A percentile compares a stretch with the other conserved stretches of the same genome.
Evolutionary conservation across 2,329 filamentous ascomycete species (phyloP).

Genomic region (Parascedosporium putredinis): DNA sequence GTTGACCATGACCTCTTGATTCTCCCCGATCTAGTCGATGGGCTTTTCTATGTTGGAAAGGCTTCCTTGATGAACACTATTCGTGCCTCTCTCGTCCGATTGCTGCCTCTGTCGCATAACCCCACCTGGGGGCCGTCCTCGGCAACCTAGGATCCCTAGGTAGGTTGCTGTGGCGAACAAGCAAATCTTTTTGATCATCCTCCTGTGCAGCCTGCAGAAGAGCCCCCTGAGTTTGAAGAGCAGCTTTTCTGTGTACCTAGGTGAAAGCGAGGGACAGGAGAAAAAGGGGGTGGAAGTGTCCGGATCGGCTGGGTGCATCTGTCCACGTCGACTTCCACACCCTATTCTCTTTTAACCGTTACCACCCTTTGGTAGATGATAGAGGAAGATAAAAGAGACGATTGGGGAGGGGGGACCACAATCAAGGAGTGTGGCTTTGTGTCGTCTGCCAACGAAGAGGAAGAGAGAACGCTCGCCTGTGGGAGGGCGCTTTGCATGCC

Average conservation of each 20-base stretch:
- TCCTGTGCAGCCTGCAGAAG: no score
- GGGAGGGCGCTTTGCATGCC: neutral
- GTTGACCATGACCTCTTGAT: no score
- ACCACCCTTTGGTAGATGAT: no score
- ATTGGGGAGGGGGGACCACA: neutral
- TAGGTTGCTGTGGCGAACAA: neutral
- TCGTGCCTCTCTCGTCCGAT: no score
- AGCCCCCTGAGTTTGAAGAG: no score
- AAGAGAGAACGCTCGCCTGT: neutral
- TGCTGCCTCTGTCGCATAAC: neutral
- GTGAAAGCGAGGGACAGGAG: neutral
- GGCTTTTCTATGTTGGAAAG: no score
- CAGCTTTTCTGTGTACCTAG: neutral
- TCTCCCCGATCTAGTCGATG: no score
- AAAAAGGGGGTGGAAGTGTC: neutral
- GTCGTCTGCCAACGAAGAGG: neutral
- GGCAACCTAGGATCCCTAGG: neutral
- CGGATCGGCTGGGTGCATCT: conserved; percentile 4
- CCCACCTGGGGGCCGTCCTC: no score
- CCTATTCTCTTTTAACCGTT: neutral
- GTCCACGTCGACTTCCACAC: conserved; percentile 5
- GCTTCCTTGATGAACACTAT: no score
- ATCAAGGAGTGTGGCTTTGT: neutral
- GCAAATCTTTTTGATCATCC: neutral
- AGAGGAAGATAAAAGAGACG: neutral